A percentile compares a stretch with the other conserved stretches of the same genome.
phyloP scores from a whole-genome alignment of 768 basidiomycete species.

The Boletus tylopilopsis region DNA sequence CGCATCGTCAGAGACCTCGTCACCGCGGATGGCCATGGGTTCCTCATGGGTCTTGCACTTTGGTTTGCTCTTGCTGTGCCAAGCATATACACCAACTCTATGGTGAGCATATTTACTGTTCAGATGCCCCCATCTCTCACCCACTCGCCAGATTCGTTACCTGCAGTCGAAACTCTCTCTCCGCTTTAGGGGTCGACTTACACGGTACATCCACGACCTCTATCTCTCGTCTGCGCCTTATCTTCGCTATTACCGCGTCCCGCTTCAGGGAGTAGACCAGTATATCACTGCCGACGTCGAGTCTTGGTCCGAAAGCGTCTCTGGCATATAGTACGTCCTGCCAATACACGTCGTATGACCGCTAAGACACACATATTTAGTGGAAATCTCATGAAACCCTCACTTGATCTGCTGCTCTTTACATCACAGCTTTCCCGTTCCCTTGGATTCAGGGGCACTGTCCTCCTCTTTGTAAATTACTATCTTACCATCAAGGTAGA shows the following conservation, averaged over 20 bases:
- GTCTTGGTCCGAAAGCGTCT: constrained; percentile 80
- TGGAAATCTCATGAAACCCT: constrained; percentile 91
- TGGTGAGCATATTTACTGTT: constrained; percentile 44
- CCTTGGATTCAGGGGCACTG: constrained; percentile 79
- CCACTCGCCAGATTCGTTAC: constrained; percentile 66
- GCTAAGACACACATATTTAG: constrained; percentile 35
- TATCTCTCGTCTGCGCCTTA: constrained; percentile 77
- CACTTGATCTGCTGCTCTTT: constrained; percentile 87
- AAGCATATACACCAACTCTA: constrained; percentile 92
- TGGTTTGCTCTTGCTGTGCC: constrained; percentile 94
- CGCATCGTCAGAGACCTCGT: constrained; percentile 86
- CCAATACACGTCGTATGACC: background rate
- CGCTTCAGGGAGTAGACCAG: constrained; percentile 79
- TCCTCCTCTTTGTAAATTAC: constrained; percentile 79
- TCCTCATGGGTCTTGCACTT: constrained; percentile 71
- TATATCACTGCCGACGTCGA: constrained; percentile 93
- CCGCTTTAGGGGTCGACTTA: constrained; percentile 78
- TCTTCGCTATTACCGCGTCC: constrained; percentile 63
- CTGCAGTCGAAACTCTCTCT: constrained; percentile 85
- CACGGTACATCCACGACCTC: constrained; percentile 87
- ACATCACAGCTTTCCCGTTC: constrained; percentile 87
- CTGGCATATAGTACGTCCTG: constrained; percentile 77
- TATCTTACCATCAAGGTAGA: constrained; percentile 65
- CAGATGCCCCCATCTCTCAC: background rate
- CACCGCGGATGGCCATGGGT: constrained; percentile 80